Evolutionary conservation across 371 early-diverging fungal genomes (phyloP).

Genomic region (Syncephalastrum racemosum): DNA sequence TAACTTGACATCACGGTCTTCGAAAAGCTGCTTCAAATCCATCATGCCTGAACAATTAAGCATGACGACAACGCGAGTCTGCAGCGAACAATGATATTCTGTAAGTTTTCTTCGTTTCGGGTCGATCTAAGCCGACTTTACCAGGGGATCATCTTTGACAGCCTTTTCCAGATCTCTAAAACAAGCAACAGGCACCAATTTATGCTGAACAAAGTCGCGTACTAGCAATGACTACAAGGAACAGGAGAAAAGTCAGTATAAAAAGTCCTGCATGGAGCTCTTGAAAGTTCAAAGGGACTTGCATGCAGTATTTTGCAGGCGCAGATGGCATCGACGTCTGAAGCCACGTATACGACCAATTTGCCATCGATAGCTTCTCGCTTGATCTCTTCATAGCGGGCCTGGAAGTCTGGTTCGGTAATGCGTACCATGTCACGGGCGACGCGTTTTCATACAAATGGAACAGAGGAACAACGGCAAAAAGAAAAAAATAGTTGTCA

Average conservation of each 20-base stretch:
- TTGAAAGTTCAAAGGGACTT: slow-evolving; percentile 2
- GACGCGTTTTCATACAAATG: not conserved
- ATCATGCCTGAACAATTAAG: slow-evolving; percentile 87
- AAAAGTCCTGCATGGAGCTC: not conserved
- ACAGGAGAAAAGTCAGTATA: not conserved
- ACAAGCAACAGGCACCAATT: slow-evolving; percentile 75
- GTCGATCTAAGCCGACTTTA: not conserved
- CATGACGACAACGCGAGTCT: slow-evolving; percentile 77
- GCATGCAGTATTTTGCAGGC: slow-evolving; percentile 80
- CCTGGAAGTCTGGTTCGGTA: slow-evolving; percentile 31
- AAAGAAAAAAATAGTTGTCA: too few species aligned
- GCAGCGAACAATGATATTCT: not conserved
- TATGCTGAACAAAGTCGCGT: slow-evolving; percentile 73
- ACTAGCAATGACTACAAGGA: slow-evolving; percentile 62
- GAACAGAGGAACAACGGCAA: too few species aligned
- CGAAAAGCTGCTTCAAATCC: slow-evolving; percentile 69
- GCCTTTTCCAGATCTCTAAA: slow-evolving; percentile 65
- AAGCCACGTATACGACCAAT: slow-evolving; percentile 73
- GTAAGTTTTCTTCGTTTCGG: not conserved
- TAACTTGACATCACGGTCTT: slow-evolving; percentile 56
- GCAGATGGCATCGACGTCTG: slow-evolving; percentile 88
- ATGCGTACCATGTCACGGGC: slow-evolving; percentile 40
- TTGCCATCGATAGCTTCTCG: slow-evolving; percentile 40
- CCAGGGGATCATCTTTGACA: slow-evolving; percentile 29
- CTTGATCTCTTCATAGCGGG: slow-evolving; percentile 52